Evolutionary conservation across 2,329 filamentous ascomycete species (phyloP), one percentile per base, ranked within the genome.

Genomic region (Nothophaeocryptopus gaeumannii): DNA sequence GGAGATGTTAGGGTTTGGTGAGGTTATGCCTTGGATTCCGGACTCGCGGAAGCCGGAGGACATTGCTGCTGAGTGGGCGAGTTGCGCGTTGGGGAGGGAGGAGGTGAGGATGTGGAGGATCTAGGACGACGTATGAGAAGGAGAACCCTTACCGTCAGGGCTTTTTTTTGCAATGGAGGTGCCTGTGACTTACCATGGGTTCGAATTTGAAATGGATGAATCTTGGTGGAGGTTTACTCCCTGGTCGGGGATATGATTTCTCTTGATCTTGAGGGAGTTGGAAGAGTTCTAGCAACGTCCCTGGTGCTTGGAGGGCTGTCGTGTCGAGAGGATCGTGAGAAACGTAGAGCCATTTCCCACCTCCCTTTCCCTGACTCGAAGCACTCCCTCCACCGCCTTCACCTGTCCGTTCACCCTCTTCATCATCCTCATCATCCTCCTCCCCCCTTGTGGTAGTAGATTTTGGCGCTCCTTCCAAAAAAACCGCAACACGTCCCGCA

Each of bases 151-250:
- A 34, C 33, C 15, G 12, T 16, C n/a, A n/a, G n/a, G n/a, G n/a
- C n/a, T n/a, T n/a, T n/a, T n/a, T n/a, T 14, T 31, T 26, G 30
- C 30, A 30, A 26, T 16, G 20, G 12, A 16, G 33, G 8, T 33
- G 12, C 3, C 26, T 8, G 15, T 42, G 31, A 67, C 83, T 66
- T 78, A 95, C 91, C 89, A 96, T 90, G 4, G 91, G 89, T 68
- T 96, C 91, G 65, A 95, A 96, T 70, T 95, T 93, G 72, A 96
- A 88, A 69, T 92, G 89, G 43, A 96, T 76, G 54, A 77, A 74
- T 10, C 52, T 39, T 35, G 41, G 5, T 2, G 52, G 33, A n/a
- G 47, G 48, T 26, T 26, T 26, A 7, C 20, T 26, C 3, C 20
- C 20, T 4, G 20, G 3, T 7, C 20, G 20, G 2, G 46, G 38